Conservation (phyloP, 1,284 basidiomycete genomes). For the Naganishia liquefaciens region DNA sequence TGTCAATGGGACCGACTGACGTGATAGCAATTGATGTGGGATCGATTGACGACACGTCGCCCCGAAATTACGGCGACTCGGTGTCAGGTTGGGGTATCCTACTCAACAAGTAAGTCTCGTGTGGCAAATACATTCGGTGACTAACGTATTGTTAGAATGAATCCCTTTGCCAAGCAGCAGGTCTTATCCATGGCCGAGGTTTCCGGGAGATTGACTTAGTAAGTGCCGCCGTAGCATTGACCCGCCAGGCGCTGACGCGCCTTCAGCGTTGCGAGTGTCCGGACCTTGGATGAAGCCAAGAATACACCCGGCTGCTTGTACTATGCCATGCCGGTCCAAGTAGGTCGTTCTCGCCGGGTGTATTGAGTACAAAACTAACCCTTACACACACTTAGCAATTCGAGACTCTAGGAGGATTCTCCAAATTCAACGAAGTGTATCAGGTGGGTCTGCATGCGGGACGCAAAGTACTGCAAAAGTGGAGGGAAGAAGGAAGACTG, state of each 20-base stretch:
- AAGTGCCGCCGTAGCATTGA: conserved; percentile 46
- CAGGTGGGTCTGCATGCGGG: conserved; percentile 79
- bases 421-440: conserved; percentile 60
- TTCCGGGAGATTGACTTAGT: conserved; percentile 94
- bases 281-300: conserved; percentile 92
- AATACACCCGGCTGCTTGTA: conserved; percentile 83
- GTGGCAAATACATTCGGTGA: too few species aligned
- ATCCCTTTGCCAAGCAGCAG: conserved; percentile 78
- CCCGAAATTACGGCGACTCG: conserved; percentile 90
- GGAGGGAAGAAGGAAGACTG: conserved; percentile 77
- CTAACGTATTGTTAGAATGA: conserved; percentile 51
- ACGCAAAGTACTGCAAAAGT: conserved; percentile 69
- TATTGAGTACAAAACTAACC: conserved; percentile 28
- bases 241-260: neutral
- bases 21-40: conserved; percentile 98
- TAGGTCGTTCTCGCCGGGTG: conserved; percentile 56
- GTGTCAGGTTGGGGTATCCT: conserved; percentile 97
- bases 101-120: conserved; percentile 70
- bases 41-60: conserved; percentile 92
- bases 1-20: conserved; percentile 82
- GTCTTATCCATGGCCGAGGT: conserved; percentile 95
- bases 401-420: conserved; percentile 54
- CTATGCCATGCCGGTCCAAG: conserved; percentile 91
- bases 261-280: conserved; percentile 86
- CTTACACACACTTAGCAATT: conserved; percentile 37